Evolutionary conservation across 805 yeast species (phyloP), one percentile per base, ranked within the genome.

Genomic region (Cyberlindnera nakhonratchasimensis): DNA sequence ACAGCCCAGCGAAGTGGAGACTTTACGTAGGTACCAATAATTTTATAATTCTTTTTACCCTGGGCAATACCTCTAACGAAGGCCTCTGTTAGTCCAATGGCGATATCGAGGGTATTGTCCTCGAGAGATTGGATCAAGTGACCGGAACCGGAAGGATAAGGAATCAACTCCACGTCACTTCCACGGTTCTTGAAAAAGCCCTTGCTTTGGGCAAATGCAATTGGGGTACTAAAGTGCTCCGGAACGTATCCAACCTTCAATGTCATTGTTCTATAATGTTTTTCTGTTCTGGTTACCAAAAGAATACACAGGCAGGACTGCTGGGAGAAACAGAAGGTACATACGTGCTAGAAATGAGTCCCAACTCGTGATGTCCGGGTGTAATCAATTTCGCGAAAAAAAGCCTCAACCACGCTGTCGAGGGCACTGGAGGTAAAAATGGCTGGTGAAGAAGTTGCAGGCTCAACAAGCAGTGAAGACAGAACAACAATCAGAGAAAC

Each of bases 1-100:
- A 89, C 79, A 2, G 96, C 85, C 97, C 97, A 89, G 53, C 91
- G 80, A 42, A 89, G 70, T 1, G 96, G 96, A 8, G 91, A 81
- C 49, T 82, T 70, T 16, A 89, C 96, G 61, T 88, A 90, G 2
- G 95, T 85, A 6, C 89, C 96, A 3, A 80, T 72, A 9, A 87
- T 70, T 51, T 79, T 75, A 63, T 82, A 88, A 39, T 69, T 63
- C 28, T 54, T 57, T 29, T 54, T 48, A 3, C 62, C 57, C 47
- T 84, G 80, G 19, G 86, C 85, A 37, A 84, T 67, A 16, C 91
- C 95, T 22, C 93, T 79, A 3, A 90, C 79, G 64, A 89, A 89
- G 0, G 95, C 96, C 62, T 89, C 97, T 4, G 96, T 89, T 40
- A 89, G 71, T 0, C 97, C 97, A 55, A 90, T 76, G 23, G 95